phyloP scores from a whole-genome alignment of 2,329 filamentous ascomycete genomes.

The Xylaria sp. region DNA sequence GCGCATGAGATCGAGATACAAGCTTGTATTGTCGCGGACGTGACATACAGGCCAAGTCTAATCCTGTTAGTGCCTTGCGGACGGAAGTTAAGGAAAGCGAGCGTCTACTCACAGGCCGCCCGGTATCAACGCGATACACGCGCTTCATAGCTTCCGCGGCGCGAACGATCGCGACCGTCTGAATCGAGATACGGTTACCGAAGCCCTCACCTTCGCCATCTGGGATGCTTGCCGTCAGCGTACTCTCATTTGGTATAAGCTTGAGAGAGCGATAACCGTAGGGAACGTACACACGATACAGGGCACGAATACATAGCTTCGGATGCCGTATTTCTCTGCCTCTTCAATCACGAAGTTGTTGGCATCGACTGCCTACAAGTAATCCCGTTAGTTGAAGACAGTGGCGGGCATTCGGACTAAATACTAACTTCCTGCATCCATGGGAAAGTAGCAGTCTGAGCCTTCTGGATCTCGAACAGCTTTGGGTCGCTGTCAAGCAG shows the following conservation, averaged over 20 bases:
- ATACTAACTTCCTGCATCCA: conserved; percentile 46
- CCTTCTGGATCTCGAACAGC: conserved; percentile 58
- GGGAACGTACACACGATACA: conserved; percentile 60
- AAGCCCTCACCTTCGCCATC: conserved; percentile 61
- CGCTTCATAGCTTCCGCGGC: conserved; percentile 55
- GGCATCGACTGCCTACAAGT: conserved; percentile 52
- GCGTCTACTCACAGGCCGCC: conserved; percentile 48
- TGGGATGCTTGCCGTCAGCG: conserved; percentile 26
- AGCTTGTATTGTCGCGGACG: conserved; percentile 57
- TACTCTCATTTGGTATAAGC: neutral
- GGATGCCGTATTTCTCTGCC: conserved; percentile 56
- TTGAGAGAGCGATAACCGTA: neutral
- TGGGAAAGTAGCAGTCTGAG: conserved; percentile 42
- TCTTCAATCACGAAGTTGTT: conserved; percentile 59
- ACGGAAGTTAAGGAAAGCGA: too few species aligned
- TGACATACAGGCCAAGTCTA: conserved; percentile 66
- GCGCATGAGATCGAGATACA: conserved; percentile 60
- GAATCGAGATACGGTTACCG: conserved; percentile 63
- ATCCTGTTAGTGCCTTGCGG: conserved; percentile 16
- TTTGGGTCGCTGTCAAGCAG: conserved; percentile 58
- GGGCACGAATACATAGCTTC: conserved; percentile 63
- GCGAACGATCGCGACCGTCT: conserved; percentile 60
- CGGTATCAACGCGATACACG: conserved; percentile 57
- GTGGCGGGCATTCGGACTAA: too few species aligned
- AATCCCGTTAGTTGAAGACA: neutral